Evolutionary conservation across 306 rosid genomes (phyloP), one percentile per base, ranked within the genome.

Genomic region (Cucurbita pepo): DNA sequence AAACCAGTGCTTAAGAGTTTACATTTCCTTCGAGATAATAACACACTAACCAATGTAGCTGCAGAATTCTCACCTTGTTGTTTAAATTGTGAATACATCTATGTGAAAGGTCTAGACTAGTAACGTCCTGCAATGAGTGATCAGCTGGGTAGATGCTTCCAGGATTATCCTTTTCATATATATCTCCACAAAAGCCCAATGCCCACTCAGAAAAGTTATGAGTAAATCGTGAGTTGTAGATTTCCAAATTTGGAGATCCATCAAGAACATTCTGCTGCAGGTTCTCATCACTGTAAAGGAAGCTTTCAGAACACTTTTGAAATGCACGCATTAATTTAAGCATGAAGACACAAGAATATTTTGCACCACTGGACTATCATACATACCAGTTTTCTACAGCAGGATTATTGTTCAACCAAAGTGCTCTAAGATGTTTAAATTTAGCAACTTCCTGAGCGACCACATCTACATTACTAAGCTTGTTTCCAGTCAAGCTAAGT

Each of bases 351-450:
- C 50, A n/a, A n/a, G 2, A 75, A 13, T 21, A 79, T 56, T 47
- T 80, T 38, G 18, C 64, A 56, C 51, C 48, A 38, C 36, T 11
- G 4, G 38, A 78, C 57, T 13, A 40, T 45, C 52, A 60, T 12
- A 60, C 83, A 21, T 77, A 93, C 97, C 89, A 30, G 25, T 76
- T 82, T 61, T 66, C 44, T 37, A 84, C 80, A 73, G 83, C 79
- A 0, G 85, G 96, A 74, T 93, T 93, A 80, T 83, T 77, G 82
- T 83, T 87, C 83, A 93, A 81, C 98, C 98, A 93, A 43, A 93
- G 82, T 75, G 96, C 98, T 83, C 80, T 87, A 22, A 93, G 84
- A 72, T 81, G 81, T 73, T 86, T 82, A 71, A 90, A 86, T 78
- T 90, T 88, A 73, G 75, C 74, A 74, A 93, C 86, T 83, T 90